Conservation (phyloP, 371 early-diverging fungal species). For the Cokeromyces recurvatus region DNA sequence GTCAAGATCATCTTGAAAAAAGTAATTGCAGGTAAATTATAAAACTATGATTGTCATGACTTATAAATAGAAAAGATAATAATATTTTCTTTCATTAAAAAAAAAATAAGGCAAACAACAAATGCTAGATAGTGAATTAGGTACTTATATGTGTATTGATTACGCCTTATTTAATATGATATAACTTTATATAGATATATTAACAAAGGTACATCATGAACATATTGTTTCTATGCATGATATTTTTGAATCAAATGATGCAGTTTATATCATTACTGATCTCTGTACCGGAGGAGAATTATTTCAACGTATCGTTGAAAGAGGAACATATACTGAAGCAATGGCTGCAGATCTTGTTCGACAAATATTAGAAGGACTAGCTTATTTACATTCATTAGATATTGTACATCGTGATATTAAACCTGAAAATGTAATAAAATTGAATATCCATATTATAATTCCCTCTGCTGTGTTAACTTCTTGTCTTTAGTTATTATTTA, state of each 20-base stretch:
- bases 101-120: conserved; percentile 56
- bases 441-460: background rate
- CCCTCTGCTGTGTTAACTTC: too few species aligned
- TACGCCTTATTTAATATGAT: background rate
- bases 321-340: conserved; percentile 70
- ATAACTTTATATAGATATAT: conserved; percentile 40
- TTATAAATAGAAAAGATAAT: too few species aligned
- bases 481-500: conserved; percentile 48
- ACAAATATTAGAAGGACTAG: conserved; percentile 76
- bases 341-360: conserved; percentile 60
- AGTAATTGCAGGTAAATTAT: conserved; percentile 39
- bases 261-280: conserved; percentile 79
- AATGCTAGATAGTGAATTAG: conserved; percentile 81
- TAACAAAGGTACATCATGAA: conserved; percentile 69
- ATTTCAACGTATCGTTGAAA: conserved; percentile 71
- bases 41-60: too few species aligned
- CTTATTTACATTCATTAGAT: conserved; percentile 69
- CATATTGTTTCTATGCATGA: conserved; percentile 77
- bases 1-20: conserved; percentile 80
- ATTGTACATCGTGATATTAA: conserved; percentile 86
- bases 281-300: conserved; percentile 84
- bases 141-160: too few species aligned
- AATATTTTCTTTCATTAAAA: background rate
- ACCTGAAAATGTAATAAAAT: conserved; percentile 61
- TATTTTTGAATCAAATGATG: conserved; percentile 69